A percentile compares a stretch with the other conserved stretches of the same genome.
These are phyloP conservation scores for Fomitiporia mediterranea DNA, from an alignment of 1,284 basidiomycete species.

Conservation along the genomic window DNA sequence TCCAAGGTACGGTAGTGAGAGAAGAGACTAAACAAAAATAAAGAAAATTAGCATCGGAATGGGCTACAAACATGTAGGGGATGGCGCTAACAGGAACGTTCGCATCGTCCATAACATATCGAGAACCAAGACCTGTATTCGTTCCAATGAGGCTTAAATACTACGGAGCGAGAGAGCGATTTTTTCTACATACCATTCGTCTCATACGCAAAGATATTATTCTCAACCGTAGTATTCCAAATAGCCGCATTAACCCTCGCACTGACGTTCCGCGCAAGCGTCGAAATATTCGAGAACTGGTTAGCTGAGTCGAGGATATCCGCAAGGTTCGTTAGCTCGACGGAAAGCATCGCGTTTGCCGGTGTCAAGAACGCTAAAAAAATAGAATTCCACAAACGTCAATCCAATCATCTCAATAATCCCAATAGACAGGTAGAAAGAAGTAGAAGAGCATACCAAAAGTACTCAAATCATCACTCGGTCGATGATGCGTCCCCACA, in stretches of 20 bases:
- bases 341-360: slow-evolving; percentile 77
- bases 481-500: slow-evolving; percentile 71
- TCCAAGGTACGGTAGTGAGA: slow-evolving; percentile 74
- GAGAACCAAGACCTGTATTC: slow-evolving; percentile 50
- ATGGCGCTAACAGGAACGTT: slow-evolving; percentile 62
- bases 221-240: slow-evolving; percentile 54
- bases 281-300: slow-evolving; percentile 40
- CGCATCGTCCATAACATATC: slow-evolving; percentile 78
- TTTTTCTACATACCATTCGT: slow-evolving; percentile 46
- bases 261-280: slow-evolving; percentile 54
- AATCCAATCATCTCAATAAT: no score
- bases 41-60: background rate
- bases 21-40: slow-evolving; percentile 46
- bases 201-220: slow-evolving; percentile 73
- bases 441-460: slow-evolving; percentile 45
- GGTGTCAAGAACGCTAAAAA: slow-evolving; percentile 71
- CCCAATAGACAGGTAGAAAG: no score
- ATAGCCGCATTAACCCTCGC: slow-evolving; percentile 56
- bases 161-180: slow-evolving; percentile 29
- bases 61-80: background rate
- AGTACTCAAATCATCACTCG: slow-evolving; percentile 67
- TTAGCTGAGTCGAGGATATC: slow-evolving; percentile 50
- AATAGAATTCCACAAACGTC: background rate
- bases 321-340: slow-evolving; percentile 60
- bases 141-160: background rate